These are phyloP conservation scores for Carpinus fangiana DNA, from an alignment of 306 rosid species.

Conservation along the genomic window DNA sequence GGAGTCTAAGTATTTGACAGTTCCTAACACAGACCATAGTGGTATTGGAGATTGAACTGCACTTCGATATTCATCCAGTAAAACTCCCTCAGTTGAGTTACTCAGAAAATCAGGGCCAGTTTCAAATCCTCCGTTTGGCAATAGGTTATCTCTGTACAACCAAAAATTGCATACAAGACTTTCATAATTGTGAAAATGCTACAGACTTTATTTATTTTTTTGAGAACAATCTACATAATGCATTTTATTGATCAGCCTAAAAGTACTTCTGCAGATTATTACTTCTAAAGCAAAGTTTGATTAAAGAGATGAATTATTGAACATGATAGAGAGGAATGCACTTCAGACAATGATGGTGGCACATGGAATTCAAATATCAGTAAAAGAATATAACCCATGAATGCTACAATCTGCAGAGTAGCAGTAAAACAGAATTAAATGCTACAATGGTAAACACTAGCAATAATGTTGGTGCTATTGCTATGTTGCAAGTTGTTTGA, in stretches of 20 bases:
- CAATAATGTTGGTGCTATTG: neutral
- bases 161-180: neutral
- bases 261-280: neutral
- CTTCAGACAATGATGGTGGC: too few species aligned
- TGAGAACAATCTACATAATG: neutral
- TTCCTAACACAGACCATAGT: slow-evolving; percentile 32
- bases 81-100: slow-evolving; percentile 31
- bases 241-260: neutral
- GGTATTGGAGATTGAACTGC: slow-evolving; percentile 29
- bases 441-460: neutral
- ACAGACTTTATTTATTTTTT: neutral
- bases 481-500: too few species aligned
- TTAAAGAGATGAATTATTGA: neutral
- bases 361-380: too few species aligned
- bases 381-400: too few species aligned
- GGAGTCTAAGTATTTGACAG: slow-evolving; percentile 33
- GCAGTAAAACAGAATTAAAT: too few species aligned
- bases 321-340: neutral
- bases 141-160: slow-evolving; percentile 25
- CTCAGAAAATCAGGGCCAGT: slow-evolving; percentile 32
- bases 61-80: slow-evolving; percentile 32
- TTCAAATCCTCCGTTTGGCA: slow-evolving; percentile 36
- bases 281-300: neutral
- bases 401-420: too few species aligned
- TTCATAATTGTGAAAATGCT: neutral